Conservation (phyloP, 1,284 basidiomycete species). For the Butyriboletus appendiculatus region DNA sequence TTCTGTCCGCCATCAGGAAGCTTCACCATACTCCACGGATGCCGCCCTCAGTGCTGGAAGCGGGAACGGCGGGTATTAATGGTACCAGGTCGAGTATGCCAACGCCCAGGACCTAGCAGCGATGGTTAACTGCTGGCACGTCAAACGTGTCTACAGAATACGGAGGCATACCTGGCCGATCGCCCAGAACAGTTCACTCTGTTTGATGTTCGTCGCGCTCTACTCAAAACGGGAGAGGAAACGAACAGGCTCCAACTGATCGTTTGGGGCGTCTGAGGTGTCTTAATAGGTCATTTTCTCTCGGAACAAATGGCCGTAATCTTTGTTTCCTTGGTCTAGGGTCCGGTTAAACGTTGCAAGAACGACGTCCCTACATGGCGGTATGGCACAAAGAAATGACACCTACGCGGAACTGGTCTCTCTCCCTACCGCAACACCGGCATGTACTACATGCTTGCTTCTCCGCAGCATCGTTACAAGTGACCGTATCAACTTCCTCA, state of each 20-base stretch:
- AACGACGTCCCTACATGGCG: slow-evolving; percentile 25
- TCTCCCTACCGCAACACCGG: slow-evolving; percentile 32
- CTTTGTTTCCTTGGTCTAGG: slow-evolving; percentile 24
- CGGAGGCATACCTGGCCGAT: slow-evolving; percentile 45
- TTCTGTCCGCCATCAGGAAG: slow-evolving; percentile 41
- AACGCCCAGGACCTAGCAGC: slow-evolving; percentile 51
- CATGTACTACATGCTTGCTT: slow-evolving; percentile 27
- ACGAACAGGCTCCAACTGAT: slow-evolving; percentile 37
- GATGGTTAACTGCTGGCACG: background rate
- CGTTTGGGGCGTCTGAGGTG: slow-evolving; percentile 18
- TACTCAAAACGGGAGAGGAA: slow-evolving; percentile 57
- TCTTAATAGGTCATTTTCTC: background rate
- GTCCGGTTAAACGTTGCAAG: slow-evolving; percentile 23
- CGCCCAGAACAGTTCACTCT: slow-evolving; percentile 45
- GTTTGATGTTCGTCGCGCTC: slow-evolving; percentile 57
- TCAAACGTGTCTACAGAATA: background rate
- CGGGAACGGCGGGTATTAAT: slow-evolving; percentile 52
- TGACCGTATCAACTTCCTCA: slow-evolving; percentile 45
- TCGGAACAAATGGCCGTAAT: slow-evolving; percentile 6
- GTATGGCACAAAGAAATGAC: slow-evolving; percentile 34
- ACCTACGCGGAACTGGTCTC: slow-evolving; percentile 45
- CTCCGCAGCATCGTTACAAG: slow-evolving; percentile 52
- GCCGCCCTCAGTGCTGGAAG: slow-evolving; percentile 47
- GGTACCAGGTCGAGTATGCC: slow-evolving; percentile 54
- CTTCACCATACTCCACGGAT: slow-evolving; percentile 40